Base-by-base conservation (phyloP, 1,284 basidiomycete genomes). In the Ustilago loliicola region DNA sequence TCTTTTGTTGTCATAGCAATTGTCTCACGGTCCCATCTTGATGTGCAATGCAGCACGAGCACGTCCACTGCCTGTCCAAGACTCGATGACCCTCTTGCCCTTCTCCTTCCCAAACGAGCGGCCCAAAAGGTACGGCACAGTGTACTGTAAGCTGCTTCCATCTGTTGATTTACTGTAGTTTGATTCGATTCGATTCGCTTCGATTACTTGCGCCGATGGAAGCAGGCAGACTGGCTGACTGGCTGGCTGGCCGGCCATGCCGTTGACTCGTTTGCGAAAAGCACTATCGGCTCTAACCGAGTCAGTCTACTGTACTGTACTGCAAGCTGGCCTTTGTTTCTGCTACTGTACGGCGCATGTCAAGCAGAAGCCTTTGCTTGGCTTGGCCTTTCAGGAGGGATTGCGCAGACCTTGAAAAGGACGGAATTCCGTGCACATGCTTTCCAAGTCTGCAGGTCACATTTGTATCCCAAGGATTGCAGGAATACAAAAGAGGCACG, bases 401-500 rank as follows among this genome's bases (percentile, higher is more conserved):
- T 21, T 47, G 45, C n/a, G 23, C 45, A 47, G 45, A 38, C 17
- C 45, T 21, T 10, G 9, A 50, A 25, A 50, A 29, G 23, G 23
- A 19, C 15, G 25, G 47, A 17, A 50, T 50, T 29, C 47, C 47
- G 25, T 29, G 25, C 10, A 29, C 47, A 50, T 48, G 8, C n/a
- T 13, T n/a, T 8, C 6, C 47, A 15, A 13, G 21, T 45, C 21
- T 27, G 23, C 25, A 27, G 25, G 13, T 50, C 25, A 25, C 25
- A 27, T 47, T 52, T 45, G 42, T 45, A 45, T 45, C 21, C 42
- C 42, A 45, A 45, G 21, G 51, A 52, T 52, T 52, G 32, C 23
- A 21, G 27, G 21, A 55, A 23, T 55, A 40, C 36, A 55, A 55
- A 57, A 29, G 10, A 11, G 5, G 50, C 59, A 52, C 45, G 61